Conservation (phyloP, 768 basidiomycete genomes). For the Mycena vulgaris region DNA sequence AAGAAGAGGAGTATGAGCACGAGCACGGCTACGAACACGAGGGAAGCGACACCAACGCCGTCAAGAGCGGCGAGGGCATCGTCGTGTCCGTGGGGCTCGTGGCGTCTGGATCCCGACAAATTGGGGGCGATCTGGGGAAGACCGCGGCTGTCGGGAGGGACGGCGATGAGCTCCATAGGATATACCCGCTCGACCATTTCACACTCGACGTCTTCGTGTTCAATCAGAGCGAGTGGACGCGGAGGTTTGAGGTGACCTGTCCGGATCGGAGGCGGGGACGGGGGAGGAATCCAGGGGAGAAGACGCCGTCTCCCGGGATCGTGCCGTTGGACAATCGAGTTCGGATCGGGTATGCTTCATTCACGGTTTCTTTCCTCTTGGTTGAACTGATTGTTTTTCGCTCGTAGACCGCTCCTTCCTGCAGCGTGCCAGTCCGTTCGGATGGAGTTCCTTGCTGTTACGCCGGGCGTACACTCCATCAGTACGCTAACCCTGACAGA, state of each 20-base stretch:
- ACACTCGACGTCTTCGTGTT: constrained; percentile 91
- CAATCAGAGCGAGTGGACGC: constrained; percentile 83
- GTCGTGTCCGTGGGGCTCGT: constrained; percentile 78
- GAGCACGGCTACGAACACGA: constrained; percentile 20
- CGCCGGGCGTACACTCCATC: constrained; percentile 85
- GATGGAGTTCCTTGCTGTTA: constrained; percentile 88
- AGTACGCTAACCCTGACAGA: constrained; percentile 82
- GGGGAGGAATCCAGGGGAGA: constrained; percentile 54
- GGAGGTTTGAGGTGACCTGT: constrained; percentile 83
- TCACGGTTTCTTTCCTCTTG: constrained; percentile 6
- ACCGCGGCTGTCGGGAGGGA: constrained; percentile 39
- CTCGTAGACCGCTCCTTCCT: constrained; percentile 79
- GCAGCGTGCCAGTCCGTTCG: constrained; percentile 89
- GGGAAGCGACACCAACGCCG: constrained; percentile 16
- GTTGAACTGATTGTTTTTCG: neutral
- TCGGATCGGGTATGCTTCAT: constrained; percentile 78
- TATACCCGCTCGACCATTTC: constrained; percentile 83
- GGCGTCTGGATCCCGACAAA: constrained; percentile 42
- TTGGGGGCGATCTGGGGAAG: constrained; percentile 41
- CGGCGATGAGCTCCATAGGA: constrained; percentile 56
- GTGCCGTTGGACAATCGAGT: constrained; percentile 85
- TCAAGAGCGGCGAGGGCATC: constrained; percentile 67
- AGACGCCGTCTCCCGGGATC: constrained; percentile 71
- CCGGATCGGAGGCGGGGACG: constrained; percentile 68
- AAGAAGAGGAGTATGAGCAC: constrained; percentile 43